Evolutionary conservation across 495 filamentous ascomycete genomes (phyloP).

Genomic region (Aspergillus kassunensis): DNA sequence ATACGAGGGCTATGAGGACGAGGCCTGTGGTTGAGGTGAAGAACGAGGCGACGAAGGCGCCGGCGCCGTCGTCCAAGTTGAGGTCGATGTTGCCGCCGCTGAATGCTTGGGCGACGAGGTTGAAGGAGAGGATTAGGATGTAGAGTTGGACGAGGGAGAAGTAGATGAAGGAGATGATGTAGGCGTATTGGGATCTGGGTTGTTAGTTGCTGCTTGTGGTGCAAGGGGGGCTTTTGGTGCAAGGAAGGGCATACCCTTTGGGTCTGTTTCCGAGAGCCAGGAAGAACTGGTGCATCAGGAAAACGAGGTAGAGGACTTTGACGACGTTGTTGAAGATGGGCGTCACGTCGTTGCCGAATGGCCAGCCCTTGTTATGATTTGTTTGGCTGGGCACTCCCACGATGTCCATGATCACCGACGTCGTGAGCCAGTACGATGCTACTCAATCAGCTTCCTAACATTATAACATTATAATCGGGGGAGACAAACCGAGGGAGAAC

Average conservation of each 20-base stretch:
- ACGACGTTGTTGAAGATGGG: conserved; percentile 88
- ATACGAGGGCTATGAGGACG: conserved; percentile 85
- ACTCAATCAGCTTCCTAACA: conserved; percentile 2
- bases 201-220: background rate
- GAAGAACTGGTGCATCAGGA: conserved; percentile 90
- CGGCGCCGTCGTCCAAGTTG: conserved; percentile 44
- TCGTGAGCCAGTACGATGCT: conserved; percentile 91
- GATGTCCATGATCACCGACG: conserved; percentile 92
- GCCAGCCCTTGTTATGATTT: conserved; percentile 49
- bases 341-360: conserved; percentile 80
- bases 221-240: background rate
- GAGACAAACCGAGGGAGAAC: conserved; percentile 91
- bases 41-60: conserved; percentile 63
- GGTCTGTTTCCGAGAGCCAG: conserved; percentile 92
- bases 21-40: conserved; percentile 72
- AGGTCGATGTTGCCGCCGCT: conserved; percentile 50
- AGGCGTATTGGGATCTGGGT: conserved; percentile 29
- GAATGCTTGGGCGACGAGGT: conserved; percentile 82
- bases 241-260: conserved; percentile 61
- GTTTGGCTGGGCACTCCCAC: conserved; percentile 64
- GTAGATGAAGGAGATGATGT: conserved; percentile 83
- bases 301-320: conserved; percentile 87
- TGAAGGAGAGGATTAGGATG: conserved; percentile 79
- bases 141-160: conserved; percentile 87
- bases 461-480: too few relatives aligned